Base-by-base conservation (phyloP, 176 grass and related monocot species). In the Chloris gayana region DNA sequence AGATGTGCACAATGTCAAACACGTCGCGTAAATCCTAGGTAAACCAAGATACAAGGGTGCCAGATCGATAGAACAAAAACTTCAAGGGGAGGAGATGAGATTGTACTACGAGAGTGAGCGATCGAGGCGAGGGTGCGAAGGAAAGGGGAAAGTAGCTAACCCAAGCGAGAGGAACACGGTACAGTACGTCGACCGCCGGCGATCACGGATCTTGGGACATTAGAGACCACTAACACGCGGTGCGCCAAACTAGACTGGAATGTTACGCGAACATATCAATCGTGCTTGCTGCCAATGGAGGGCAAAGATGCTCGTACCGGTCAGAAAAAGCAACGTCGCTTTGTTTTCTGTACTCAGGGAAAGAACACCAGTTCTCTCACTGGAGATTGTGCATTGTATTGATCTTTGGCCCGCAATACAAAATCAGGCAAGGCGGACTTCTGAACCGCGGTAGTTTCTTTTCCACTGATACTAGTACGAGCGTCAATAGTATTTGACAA, bases 201-300 rank as follows among this genome's bases (percentile, higher is more conserved):
- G 64, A 77, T 85, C 64, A 11, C 62, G 87, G 87, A 85, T 89
- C 87, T 47, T 11, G 45, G 10, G 54, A 18, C 64, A 30, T 56
- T 4, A 24, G 26, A 50, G 41, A 49, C 31, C 0, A 22, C 17
- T 19, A 59, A 57, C 54, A 34, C 63, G 50, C 30, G 78, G 22
- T 64, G 50, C n/a, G 59, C 80, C 45, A 83, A 74, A 83, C 60
- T 64, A 74, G 81, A 32, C 61, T 75, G 81, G 65, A 64, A 77
- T 82, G 73, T 77, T 77, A 75, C 76, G 76, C 77, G 6, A 79
- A 25, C 69, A 69, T n/a, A 33, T 31, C 54, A 0, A 81, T 77
- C 76, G 77, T 65, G 77, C n/a, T 89, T 85, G 87, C 82, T 89
- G 87, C 87, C 64, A 2, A 64, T 45, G 15, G 70, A 41, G 76